phyloP scores from a whole-genome alignment of 345 rosid genomes.

The Corymbia maculata region DNA sequence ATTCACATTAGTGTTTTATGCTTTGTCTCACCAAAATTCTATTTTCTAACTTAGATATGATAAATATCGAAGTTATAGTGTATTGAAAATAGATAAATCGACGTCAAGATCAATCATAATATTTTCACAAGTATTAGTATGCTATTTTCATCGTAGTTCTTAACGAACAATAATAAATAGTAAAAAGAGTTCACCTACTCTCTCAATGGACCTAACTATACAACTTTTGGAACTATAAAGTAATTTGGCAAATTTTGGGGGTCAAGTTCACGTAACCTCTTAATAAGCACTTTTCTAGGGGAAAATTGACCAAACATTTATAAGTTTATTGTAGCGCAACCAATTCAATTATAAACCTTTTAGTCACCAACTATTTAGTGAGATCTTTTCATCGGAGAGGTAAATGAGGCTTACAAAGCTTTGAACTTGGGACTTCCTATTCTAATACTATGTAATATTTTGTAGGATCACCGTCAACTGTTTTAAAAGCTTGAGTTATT shows the following conservation, averaged over 20 bases:
- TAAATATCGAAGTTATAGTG: not conserved
- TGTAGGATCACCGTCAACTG: too few relatives aligned
- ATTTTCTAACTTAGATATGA: not conserved
- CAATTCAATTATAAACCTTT: not conserved
- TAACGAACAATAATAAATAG: not conserved
- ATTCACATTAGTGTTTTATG: not conserved
- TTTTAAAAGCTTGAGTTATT: too few relatives aligned
- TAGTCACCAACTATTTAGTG: too few relatives aligned
- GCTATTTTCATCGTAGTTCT: not conserved
- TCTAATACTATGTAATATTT: too few relatives aligned
- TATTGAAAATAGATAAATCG: not conserved
- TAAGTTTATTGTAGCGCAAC: not conserved
- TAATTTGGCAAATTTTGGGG: not conserved
- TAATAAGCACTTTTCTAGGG: not conserved
- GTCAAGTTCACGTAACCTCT: not conserved
- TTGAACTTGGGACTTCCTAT: too few relatives aligned
- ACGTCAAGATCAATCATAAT: not conserved
- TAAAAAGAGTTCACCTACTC: not conserved
- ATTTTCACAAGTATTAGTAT: not conserved
- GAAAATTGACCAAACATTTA: too few relatives aligned
- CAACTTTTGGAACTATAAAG: too few relatives aligned
- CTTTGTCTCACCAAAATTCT: not conserved
- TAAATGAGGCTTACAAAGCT: too few relatives aligned
- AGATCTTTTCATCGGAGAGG: too few relatives aligned
- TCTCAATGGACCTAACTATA: not conserved